These are phyloP conservation scores for Globisporangium polare DNA, from an alignment of 352 stramenopile species.

Conservation along the genomic window DNA sequence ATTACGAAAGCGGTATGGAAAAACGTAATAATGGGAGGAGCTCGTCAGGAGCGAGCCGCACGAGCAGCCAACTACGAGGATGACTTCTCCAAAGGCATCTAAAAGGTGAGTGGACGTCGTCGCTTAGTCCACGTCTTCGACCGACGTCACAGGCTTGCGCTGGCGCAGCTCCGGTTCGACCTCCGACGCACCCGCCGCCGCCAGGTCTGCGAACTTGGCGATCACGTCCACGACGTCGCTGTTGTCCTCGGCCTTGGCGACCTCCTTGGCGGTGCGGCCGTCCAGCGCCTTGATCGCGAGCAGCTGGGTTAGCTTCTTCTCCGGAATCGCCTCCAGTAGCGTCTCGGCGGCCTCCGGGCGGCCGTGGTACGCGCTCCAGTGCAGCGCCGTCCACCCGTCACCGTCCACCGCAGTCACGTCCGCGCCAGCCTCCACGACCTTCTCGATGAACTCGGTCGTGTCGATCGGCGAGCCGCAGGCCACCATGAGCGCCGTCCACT, in stretches of 20 bases:
- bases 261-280: constrained; percentile 56
- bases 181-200: constrained; percentile 4
- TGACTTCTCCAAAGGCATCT: constrained; percentile 8
- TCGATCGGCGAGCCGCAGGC: constrained; percentile 76
- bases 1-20: background rate
- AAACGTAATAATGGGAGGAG: constrained; percentile 3
- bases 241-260: constrained; percentile 69
- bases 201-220: constrained; percentile 29
- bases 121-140: constrained; percentile 75
- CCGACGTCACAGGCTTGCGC: constrained; percentile 50
- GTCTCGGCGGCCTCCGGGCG: constrained; percentile 55
- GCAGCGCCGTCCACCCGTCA: constrained; percentile 78
- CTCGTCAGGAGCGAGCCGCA: background rate
- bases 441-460: constrained; percentile 74
- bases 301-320: constrained; percentile 36
- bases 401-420: constrained; percentile 63
- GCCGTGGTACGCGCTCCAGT: constrained; percentile 83
- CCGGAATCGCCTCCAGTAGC: constrained; percentile 40
- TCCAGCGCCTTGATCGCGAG: constrained; percentile 53
- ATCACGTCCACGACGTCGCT: constrained; percentile 63
- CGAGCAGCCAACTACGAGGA: background rate
- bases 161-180: constrained; percentile 42
- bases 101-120: background rate
- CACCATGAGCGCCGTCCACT: constrained; percentile 83
- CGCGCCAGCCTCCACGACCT: constrained; percentile 49